A percentile compares a stretch with the other conserved stretches of the same genome.
Conservation (phyloP, 495 filamentous ascomycete species). For the Tricharina praecox region DNA sequence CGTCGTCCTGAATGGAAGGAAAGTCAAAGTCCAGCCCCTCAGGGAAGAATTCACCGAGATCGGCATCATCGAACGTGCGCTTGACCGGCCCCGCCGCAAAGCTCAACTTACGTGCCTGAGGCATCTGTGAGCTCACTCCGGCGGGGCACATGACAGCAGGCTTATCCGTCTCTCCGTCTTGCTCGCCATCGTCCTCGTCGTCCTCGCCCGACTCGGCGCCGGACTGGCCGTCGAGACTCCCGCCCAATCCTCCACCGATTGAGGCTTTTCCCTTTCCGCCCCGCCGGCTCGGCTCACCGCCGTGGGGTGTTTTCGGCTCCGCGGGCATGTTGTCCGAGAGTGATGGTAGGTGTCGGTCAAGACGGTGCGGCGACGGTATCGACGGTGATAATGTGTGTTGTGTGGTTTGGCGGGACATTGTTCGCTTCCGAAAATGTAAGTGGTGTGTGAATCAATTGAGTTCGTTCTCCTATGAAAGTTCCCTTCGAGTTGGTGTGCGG, state of each 20-base stretch:
- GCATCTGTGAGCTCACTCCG: neutral
- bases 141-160: conserved; percentile 23
- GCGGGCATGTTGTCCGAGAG: neutral
- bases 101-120: neutral
- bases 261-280: neutral
- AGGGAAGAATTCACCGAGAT: neutral
- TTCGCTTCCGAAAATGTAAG: neutral
- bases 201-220: conserved; percentile 17
- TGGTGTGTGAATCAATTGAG: neutral
- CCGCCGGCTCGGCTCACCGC: neutral
- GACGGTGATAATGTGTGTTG: neutral
- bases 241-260: neutral
- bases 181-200: conserved; percentile 16
- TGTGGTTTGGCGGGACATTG: neutral
- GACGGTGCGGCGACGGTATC: neutral
- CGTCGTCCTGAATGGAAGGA: conserved; percentile 5
- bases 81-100: conserved; percentile 3
- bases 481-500: neutral
- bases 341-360: neutral
- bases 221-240: neutral
- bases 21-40: neutral
- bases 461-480: neutral
- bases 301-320: neutral
- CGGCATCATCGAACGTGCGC: conserved; percentile 1
- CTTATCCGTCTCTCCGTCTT: conserved; percentile 18